Conservation (phyloP, 768 basidiomycete species). For the Botryobasidium botryosum region DNA sequence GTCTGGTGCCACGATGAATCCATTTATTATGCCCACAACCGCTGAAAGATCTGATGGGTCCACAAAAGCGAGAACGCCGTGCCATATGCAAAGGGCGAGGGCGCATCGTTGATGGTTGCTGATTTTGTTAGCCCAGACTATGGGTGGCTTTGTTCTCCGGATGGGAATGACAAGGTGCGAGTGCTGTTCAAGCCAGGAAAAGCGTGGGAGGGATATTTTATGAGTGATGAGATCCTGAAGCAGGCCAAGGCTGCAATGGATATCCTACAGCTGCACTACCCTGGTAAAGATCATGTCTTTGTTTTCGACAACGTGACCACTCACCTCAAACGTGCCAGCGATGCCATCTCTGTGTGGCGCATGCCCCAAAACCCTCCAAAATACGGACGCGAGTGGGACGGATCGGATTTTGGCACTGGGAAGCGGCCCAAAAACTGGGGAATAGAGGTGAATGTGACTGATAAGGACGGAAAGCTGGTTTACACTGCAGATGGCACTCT, state of each 20-base stretch:
- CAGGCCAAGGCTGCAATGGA: conserved; percentile 19
- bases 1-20: conserved; percentile 23
- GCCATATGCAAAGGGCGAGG: conserved; percentile 25
- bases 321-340: conserved; percentile 20
- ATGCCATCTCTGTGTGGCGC: conserved; percentile 20
- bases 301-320: conserved; percentile 23
- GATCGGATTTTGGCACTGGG: too few relatives aligned
- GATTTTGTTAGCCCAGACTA: conserved; percentile 21
- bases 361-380: conserved; percentile 24
- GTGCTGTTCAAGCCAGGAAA: conserved; percentile 6
- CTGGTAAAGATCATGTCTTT: conserved; percentile 20
- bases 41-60: conserved; percentile 18
- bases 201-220: conserved; percentile 9
- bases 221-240: conserved; percentile 15
- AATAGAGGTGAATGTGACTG: too few relatives aligned
- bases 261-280: conserved; percentile 21
- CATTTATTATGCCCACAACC: conserved; percentile 26
- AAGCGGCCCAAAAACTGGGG: not conserved
- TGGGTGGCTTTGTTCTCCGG: not conserved
- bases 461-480: too few relatives aligned
- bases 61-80: conserved; percentile 17
- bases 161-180: not conserved
- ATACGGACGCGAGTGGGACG: too few relatives aligned
- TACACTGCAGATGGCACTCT: too few relatives aligned
- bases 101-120: conserved; percentile 24